phyloP scores from a whole-genome alignment of 2,329 filamentous ascomycete genomes.

The Verticillium dahliae region DNA sequence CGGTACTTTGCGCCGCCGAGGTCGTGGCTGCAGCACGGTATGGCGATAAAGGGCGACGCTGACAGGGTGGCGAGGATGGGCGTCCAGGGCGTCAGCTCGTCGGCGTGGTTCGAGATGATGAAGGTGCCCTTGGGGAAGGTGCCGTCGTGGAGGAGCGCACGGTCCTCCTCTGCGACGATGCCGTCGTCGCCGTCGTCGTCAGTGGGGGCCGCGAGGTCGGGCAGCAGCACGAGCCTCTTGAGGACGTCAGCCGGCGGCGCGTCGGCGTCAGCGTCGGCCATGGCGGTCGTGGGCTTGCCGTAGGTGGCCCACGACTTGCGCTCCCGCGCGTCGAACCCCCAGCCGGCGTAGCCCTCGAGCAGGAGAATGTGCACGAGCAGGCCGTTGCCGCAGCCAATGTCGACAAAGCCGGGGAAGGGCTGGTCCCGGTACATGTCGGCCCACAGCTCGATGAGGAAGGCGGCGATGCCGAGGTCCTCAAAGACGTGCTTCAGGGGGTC shows the following conservation, averaged over 20 bases:
- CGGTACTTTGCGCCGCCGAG: conserved; percentile 71
- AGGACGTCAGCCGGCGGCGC: conserved; percentile 16
- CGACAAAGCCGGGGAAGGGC: conserved; percentile 81
- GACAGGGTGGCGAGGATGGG: conserved; percentile 76
- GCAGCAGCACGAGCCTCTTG: conserved; percentile 42
- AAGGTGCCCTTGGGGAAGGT: conserved; percentile 71
- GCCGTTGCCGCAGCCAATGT: conserved; percentile 94
- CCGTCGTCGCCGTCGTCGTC: conserved; percentile 4
- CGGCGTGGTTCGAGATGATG: conserved; percentile 94
- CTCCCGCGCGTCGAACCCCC: conserved; percentile 84
- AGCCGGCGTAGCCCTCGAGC: conserved; percentile 74
- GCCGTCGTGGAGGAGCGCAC: conserved; percentile 45
- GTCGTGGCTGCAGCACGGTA: conserved; percentile 91
- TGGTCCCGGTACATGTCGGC: conserved; percentile 62
- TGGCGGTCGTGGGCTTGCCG: conserved; percentile 5
- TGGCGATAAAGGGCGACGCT: conserved; percentile 77
- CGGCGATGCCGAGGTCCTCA: conserved; percentile 84
- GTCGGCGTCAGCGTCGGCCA: neutral
- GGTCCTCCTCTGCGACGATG: conserved; percentile 10
- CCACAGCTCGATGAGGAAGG: conserved; percentile 92
- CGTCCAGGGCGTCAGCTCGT: conserved; percentile 94
- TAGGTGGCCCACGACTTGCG: conserved; percentile 83
- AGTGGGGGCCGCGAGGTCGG: conserved; percentile 27
- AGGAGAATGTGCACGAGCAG: conserved; percentile 78
- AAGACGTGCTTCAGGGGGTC: conserved; percentile 91